A percentile compares a stretch with the other conserved stretches of the same genome.
Evolutionary conservation across 768 basidiomycete species (phyloP).

Genomic region (Suillus hirtellus): DNA sequence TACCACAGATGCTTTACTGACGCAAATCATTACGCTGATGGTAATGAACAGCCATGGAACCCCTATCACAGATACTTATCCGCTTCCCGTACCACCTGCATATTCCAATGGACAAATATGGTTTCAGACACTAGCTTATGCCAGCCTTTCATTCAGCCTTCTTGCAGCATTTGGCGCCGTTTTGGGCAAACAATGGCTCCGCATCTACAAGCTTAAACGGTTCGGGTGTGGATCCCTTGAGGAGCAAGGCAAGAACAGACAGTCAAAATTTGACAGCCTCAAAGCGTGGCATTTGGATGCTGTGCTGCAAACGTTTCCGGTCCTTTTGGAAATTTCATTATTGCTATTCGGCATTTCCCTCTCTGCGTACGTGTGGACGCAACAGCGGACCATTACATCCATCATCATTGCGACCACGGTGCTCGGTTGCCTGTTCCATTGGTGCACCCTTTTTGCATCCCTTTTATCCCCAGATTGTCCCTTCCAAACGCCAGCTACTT

Average conservation of each 20-base stretch:
- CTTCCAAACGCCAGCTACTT: constrained; percentile 17
- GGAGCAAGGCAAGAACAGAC: constrained; percentile 13
- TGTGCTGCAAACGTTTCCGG: constrained; percentile 16
- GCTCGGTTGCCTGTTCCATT: constrained; percentile 15
- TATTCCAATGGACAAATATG: constrained; percentile 9
- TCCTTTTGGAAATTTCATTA: constrained; percentile 18
- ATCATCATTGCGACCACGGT: constrained; percentile 13
- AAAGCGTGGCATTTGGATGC: constrained; percentile 18
- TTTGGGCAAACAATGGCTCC: constrained; percentile 19
- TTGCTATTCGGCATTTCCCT: constrained; percentile 18
- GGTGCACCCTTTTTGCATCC: constrained; percentile 13
- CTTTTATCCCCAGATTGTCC: constrained; percentile 14
- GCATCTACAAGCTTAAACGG: constrained; percentile 8
- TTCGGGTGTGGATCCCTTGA: constrained; percentile 9
- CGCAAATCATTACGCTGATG: constrained; percentile 2
- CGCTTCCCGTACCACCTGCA: neutral
- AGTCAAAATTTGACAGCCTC: constrained; percentile 16
- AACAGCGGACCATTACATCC: constrained; percentile 10
- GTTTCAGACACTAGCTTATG: constrained; percentile 16
- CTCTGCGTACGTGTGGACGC: constrained; percentile 13
- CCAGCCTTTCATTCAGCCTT: constrained; percentile 17
- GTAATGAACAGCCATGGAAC: constrained; percentile 12
- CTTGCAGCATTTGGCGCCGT: constrained; percentile 19
- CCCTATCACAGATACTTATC: neutral
- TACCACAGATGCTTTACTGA: constrained; percentile 10